Evolutionary conservation across 495 filamentous ascomycete genomes (phyloP), one percentile per base, ranked within the genome.

Genomic region (Trichoderma asperelloides): DNA sequence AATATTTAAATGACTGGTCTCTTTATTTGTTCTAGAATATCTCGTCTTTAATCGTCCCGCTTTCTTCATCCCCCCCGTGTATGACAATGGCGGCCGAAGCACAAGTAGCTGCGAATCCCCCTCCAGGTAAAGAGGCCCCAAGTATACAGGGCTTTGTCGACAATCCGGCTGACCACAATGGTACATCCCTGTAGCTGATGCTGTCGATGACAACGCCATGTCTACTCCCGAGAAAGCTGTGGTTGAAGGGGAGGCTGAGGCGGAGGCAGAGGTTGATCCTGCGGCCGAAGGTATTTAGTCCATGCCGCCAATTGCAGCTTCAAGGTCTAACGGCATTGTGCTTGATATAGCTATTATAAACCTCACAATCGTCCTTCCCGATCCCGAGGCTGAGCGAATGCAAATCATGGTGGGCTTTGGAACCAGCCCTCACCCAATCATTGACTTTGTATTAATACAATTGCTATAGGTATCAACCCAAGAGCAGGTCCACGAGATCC

Each of bases 401-500:
- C 64, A 43, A n/a, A 65, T 65, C 16, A 45, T 45, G 40, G 64
- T 65, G 39, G 12, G 64, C 25, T 5, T 60, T 30, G 1, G 16
- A 60, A 18, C 23, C 2, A 30, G 23, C 28, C 13, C 2, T 27
- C 0, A 60, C 23, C 12, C 28, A 13, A 33, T 60, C 55, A 16
- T 12, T 55, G 16, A 60, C 8, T 16, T 27, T 15, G 23, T n/a
- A 41, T 30, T 64, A 41, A 64, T 28, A 21, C 64, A 27, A 16
- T 11, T 40, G n/a, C n/a, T 62, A 40, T 72, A 96, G 91, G 90
- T 97, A 25, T 95, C 92, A 9, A 88, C 89, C 67, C 88, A 96
- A 81, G 96, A 98, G 76, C 93, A 97, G 75, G 88, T 98, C 62
- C 96, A 99, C 78, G 96, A 99, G 81, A 87, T 99, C 70, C 91